Evolutionary conservation across 257 asterid species (phyloP).

Genomic region (Solanum sitiens): DNA sequence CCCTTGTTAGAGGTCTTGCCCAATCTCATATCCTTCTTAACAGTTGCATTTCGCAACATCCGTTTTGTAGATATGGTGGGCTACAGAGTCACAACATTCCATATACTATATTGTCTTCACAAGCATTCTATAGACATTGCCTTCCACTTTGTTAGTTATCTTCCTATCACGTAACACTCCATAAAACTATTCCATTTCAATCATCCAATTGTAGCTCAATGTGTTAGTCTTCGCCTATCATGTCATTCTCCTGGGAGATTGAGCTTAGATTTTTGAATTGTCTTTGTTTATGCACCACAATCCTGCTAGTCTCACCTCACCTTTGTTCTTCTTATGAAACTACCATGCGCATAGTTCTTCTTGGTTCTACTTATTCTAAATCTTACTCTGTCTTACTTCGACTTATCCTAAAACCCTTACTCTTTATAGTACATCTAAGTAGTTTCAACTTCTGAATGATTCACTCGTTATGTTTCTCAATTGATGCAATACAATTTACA

Average conservation of each 20-base stretch:
- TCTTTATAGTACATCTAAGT: background rate
- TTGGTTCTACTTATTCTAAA: background rate
- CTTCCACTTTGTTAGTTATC: background rate
- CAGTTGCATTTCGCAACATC: background rate
- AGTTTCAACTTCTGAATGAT: background rate
- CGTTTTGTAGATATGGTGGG: background rate
- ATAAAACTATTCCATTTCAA: background rate
- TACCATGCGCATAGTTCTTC: background rate
- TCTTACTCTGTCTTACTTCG: background rate
- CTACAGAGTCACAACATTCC: background rate
- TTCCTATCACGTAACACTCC: background rate
- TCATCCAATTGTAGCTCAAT: background rate
- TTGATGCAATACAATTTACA: background rate
- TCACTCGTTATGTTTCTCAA: background rate
- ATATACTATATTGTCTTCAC: background rate
- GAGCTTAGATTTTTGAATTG: background rate
- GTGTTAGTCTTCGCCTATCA: background rate
- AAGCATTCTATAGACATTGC: background rate
- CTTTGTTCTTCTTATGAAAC: background rate
- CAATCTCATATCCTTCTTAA: background rate
- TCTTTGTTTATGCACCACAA: background rate
- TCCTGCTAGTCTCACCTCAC: background rate
- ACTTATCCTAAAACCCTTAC: background rate
- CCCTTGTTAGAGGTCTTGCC: background rate
- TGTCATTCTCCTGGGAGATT: background rate